A percentile compares a stretch with the other conserved stretches of the same genome.
These are phyloP conservation scores for Articulospora tetracladia DNA, from an alignment of 495 filamentous ascomycete genomes.

Conservation along the genomic window DNA sequence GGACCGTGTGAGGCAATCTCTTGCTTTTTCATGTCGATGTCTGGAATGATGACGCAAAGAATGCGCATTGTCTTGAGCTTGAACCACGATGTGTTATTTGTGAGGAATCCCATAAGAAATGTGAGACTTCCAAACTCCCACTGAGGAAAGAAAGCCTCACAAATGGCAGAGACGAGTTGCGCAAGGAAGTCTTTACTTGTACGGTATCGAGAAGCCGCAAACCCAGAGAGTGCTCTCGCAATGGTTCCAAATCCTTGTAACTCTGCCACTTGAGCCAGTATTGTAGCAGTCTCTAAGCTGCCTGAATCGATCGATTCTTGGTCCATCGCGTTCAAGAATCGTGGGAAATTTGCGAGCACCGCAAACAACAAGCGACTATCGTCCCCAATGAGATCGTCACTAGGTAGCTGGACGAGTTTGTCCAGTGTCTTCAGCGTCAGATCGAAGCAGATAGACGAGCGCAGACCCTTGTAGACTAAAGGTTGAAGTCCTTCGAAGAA, in stretches of 20 bases:
- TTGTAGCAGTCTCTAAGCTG: conserved; percentile 58
- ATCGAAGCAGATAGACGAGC: conserved; percentile 78
- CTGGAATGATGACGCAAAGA: conserved; percentile 78
- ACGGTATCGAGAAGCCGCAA: conserved; percentile 65
- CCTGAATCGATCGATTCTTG: conserved; percentile 48
- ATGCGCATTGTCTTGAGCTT: conserved; percentile 89
- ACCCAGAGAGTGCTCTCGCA: conserved; percentile 59
- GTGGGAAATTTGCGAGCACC: conserved; percentile 83
- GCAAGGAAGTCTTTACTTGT: conserved; percentile 71
- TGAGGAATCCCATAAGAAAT: conserved; percentile 87
- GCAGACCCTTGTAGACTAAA: conserved; percentile 83
- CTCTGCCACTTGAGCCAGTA: conserved; percentile 69
- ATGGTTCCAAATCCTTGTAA: conserved; percentile 56
- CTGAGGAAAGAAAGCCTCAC: conserved; percentile 74
- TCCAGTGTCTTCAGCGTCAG: conserved; percentile 75
- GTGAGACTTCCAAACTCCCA: conserved; percentile 81
- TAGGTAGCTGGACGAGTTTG: conserved; percentile 73
- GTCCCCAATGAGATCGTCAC: conserved; percentile 75
- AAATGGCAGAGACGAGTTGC: conserved; percentile 71
- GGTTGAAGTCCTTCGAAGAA: conserved; percentile 82
- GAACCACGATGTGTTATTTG: conserved; percentile 83
- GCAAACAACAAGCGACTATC: conserved; percentile 78
- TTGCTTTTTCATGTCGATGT: conserved; percentile 87
- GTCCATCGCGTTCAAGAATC: conserved; percentile 80
- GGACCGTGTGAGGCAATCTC: conserved; percentile 90